A percentile compares a stretch with the other conserved stretches of the same genome.
Conservation (phyloP, 345 rosid species). For the Lepidium africanum region DNA sequence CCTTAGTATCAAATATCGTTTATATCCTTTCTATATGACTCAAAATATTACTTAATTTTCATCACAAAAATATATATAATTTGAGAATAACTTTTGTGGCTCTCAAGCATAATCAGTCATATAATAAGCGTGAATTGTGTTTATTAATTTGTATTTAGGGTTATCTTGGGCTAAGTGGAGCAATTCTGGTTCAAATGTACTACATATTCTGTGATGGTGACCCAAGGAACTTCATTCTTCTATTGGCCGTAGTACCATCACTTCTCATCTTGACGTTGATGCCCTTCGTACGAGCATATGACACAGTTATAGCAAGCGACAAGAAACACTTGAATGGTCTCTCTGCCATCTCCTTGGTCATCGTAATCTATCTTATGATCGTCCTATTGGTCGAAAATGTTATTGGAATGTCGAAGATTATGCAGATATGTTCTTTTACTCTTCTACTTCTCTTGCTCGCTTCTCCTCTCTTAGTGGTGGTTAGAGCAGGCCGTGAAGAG, state of each 20-base stretch:
- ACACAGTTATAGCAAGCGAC: conserved; percentile 39
- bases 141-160: conserved; percentile 35
- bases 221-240: conserved; percentile 55
- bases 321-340: conserved; percentile 67
- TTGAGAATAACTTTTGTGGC: neutral
- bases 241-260: conserved; percentile 64
- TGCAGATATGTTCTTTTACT: conserved; percentile 33
- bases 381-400: conserved; percentile 47
- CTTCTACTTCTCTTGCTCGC: conserved; percentile 49
- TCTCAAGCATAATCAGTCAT: neutral
- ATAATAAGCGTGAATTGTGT: neutral
- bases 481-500: conserved; percentile 50
- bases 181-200: conserved; percentile 66
- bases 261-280: conserved; percentile 44
- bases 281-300: conserved; percentile 53
- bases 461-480: conserved; percentile 54
- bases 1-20: too few species aligned
- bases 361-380: conserved; percentile 62
- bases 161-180: conserved; percentile 86
- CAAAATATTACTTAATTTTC: too few species aligned
- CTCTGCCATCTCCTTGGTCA: conserved; percentile 51
- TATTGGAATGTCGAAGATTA: conserved; percentile 36
- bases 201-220: conserved; percentile 42
- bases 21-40: too few species aligned
- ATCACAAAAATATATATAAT: too few species aligned